Evolutionary conservation across 164 flowering plant genomes (phyloP).

Genomic region (Macadamia tetraphylla): DNA sequence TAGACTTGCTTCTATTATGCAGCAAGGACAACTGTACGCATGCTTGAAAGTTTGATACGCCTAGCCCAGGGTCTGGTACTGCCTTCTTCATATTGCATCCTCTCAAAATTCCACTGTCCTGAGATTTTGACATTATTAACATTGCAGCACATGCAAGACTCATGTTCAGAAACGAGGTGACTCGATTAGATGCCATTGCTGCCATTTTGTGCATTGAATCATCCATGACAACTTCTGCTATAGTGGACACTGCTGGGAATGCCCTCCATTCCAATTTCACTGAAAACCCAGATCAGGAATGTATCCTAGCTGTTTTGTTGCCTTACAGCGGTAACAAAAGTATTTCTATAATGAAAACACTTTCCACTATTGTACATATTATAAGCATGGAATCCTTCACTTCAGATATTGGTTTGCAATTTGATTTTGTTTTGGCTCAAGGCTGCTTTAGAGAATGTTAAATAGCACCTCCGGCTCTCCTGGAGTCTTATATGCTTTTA

Average conservation of each 20-base stretch:
- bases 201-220: slow-evolving; percentile 94
- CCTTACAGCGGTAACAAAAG: background rate
- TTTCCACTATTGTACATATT: background rate
- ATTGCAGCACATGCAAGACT: slow-evolving; percentile 91
- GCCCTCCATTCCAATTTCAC: slow-evolving; percentile 91
- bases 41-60: slow-evolving; percentile 95
- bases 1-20: slow-evolving; percentile 17
- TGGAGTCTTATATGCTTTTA: background rate
- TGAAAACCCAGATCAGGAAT: slow-evolving; percentile 84
- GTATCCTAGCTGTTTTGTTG: slow-evolving; percentile 54
- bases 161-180: slow-evolving; percentile 94
- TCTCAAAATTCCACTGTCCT: background rate
- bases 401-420: background rate
- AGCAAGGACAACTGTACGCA: slow-evolving; percentile 96
- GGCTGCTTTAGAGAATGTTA: background rate
- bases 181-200: slow-evolving; percentile 73
- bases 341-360: background rate
- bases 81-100: background rate
- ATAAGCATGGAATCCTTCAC: background rate
- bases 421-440: background rate
- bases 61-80: slow-evolving; percentile 74
- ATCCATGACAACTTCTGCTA: slow-evolving; percentile 95
- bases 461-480: background rate
- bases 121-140: slow-evolving; percentile 8
- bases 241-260: slow-evolving; percentile 85